phyloP scores from a whole-genome alignment of 2,329 filamentous ascomycete genomes.

The Phyllosticta ampelicida region DNA sequence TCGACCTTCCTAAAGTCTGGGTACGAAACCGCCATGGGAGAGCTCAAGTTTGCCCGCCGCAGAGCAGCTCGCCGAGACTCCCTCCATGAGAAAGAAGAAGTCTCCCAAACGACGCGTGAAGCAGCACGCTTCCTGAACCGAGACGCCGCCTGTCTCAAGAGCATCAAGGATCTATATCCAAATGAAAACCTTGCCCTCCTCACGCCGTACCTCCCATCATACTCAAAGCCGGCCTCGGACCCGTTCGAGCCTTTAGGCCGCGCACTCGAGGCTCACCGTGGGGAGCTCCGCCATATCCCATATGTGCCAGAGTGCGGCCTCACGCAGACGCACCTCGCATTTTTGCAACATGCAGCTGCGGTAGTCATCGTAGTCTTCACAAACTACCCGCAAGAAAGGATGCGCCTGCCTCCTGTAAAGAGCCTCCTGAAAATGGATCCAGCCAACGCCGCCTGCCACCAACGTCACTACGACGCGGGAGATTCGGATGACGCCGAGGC shows the following conservation, averaged over 20 bases:
- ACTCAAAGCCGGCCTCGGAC: constrained; percentile 43
- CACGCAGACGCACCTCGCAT: constrained; percentile 51
- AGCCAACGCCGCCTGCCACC: background rate
- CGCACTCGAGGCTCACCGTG: constrained; percentile 49
- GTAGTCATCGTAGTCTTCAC: constrained; percentile 45
- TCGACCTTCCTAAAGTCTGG: background rate
- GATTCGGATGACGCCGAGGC: background rate
- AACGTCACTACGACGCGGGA: background rate
- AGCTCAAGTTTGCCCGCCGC: constrained; percentile 15
- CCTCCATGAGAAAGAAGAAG: constrained; percentile 1
- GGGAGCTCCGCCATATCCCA: constrained; percentile 58
- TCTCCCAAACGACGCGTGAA: constrained; percentile 18
- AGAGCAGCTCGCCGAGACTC: constrained; percentile 1
- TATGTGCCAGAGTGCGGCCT: constrained; percentile 56
- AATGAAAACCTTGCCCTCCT: constrained; percentile 31
- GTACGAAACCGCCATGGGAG: constrained; percentile 15
- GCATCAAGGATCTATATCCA: constrained; percentile 2
- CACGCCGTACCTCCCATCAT: constrained; percentile 49
- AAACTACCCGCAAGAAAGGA: background rate
- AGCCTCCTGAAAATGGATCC: background rate
- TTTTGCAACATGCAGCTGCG: constrained; percentile 49
- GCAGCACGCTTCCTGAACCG: constrained; percentile 10
- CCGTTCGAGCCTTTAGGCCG: constrained; percentile 63
- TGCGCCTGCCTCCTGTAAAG: background rate
- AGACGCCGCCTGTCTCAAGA: background rate